These are phyloP conservation scores for Pyrrhoderma noxium DNA, from an alignment of 1,284 basidiomycete species.

Conservation along the genomic window DNA sequence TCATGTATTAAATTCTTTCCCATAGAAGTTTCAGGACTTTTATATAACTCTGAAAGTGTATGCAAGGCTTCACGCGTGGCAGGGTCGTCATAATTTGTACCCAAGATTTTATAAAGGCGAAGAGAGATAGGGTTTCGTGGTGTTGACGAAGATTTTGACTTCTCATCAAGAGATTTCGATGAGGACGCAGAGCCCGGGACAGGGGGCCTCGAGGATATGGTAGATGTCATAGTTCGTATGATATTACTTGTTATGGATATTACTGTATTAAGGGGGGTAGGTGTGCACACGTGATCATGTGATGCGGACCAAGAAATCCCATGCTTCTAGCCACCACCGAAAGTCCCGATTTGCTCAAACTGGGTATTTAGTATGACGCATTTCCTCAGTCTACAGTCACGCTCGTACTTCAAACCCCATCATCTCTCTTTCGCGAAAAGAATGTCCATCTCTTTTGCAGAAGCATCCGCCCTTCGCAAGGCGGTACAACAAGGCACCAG, in stretches of 20 bases:
- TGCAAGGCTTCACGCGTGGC: constrained; percentile 74
- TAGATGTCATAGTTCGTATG: background rate
- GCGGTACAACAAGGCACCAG: constrained; percentile 7
- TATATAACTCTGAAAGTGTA: constrained; percentile 76
- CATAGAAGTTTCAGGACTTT: constrained; percentile 5
- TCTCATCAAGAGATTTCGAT: constrained; percentile 1
- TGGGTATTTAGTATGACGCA: background rate
- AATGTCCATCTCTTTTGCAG: constrained; percentile 17
- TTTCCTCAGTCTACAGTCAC: background rate
- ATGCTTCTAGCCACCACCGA: background rate
- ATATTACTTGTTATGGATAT: too few species aligned
- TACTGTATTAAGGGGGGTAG: too few species aligned
- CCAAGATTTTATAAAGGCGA: constrained; percentile 83
- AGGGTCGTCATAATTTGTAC: constrained; percentile 77
- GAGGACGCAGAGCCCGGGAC: background rate
- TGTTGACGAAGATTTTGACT: constrained; percentile 13
- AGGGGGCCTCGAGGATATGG: background rate
- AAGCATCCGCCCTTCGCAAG: constrained; percentile 16
- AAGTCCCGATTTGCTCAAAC: background rate
- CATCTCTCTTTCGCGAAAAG: background rate
- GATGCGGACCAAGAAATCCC: background rate
- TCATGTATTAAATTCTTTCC: constrained; percentile 4
- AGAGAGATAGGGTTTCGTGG: constrained; percentile 63
- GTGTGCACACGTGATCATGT: background rate
- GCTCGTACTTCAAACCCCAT: constrained; percentile 10